Conservation (phyloP, 345 rosid species). For the Zanthoxylum bungeanum region DNA sequence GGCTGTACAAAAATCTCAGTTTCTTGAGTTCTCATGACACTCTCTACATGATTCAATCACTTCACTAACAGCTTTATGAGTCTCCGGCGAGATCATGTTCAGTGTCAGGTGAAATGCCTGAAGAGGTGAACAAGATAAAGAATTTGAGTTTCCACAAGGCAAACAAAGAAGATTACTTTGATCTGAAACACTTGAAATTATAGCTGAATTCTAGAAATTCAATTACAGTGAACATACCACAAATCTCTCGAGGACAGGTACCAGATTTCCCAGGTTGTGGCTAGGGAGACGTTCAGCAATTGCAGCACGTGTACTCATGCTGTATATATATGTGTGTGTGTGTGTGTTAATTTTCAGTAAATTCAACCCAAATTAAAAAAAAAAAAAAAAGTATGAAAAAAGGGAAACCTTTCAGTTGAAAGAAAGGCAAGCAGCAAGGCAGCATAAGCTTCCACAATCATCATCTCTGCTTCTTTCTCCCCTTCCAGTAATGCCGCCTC, state of each 20-base stretch:
- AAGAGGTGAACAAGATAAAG: not conserved
- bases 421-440: constrained; percentile 96
- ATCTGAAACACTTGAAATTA: not conserved
- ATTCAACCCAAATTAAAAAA: not conserved
- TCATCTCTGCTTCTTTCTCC: constrained; percentile 97
- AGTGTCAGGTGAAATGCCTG: constrained; percentile 89
- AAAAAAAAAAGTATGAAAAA: not conserved
- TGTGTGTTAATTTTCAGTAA: constrained; percentile 11
- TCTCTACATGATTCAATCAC: constrained; percentile 87
- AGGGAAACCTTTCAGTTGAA: constrained; percentile 87
- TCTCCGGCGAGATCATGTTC: constrained; percentile 94
- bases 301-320: constrained; percentile 65
- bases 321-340: too few relatives aligned
- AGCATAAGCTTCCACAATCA: constrained; percentile 95
- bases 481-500: constrained; percentile 80
- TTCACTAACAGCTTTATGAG: constrained; percentile 86
- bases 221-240: constrained; percentile 55
- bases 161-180: not conserved
- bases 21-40: constrained; percentile 35
- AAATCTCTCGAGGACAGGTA: constrained; percentile 96
- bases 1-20: constrained; percentile 49
- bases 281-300: constrained; percentile 80
- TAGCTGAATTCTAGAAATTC: too few relatives aligned
- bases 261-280: constrained; percentile 57
- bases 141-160: not conserved